Evolutionary conservation across 495 filamentous ascomycete genomes (phyloP), one percentile per base, ranked within the genome.

Genomic region (Podospora fimiseda): DNA sequence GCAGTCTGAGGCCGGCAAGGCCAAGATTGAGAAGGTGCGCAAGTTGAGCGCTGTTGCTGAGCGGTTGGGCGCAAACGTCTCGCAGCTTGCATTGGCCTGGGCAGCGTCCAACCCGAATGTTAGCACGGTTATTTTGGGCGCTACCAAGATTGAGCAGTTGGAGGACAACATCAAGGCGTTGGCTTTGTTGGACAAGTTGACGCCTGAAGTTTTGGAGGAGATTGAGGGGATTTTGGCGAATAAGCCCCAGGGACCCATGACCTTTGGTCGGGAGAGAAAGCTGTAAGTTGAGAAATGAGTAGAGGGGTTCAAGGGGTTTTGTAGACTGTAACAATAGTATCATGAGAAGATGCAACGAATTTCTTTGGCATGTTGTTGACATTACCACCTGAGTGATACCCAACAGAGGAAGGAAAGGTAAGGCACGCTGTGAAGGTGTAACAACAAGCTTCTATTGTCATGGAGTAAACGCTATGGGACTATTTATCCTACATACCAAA

Each of bases 81-180:
- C 80, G 2, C 77, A 81, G 48, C 68, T 91, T 18, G 78, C 86
- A 0, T 70, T 90, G 36, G 87, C 87, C 0, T 91, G 88, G 87
- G 75, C 81, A 47, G 64, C 88, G 44, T 87, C 83, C 73, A 92
- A 91, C 64, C 74, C 77, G n/a, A 82, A 88, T 51, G 79, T 91
- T 44, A 81, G 77, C 43, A 81, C 78, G 1, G 84, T 84, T 37
- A 90, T 91, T 60, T 81, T 83, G 9, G 88, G 88, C 20, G 88
- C 87, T 2, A 84, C 80, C 33, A 76, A 78, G 61, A 70, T 79
- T 5, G 83, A 89, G 70, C 87, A 92, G 69, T 73, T 92, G 21
- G 65, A 71, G 15, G 81, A 89, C 50, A 87, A 85, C 51, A 68
- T 89, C 33, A 77, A 78, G 64, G 80, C 82, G 48, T 58, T 91